Conservation (phyloP, 2,329 filamentous ascomycete genomes). For the Penicillium sp. region DNA sequence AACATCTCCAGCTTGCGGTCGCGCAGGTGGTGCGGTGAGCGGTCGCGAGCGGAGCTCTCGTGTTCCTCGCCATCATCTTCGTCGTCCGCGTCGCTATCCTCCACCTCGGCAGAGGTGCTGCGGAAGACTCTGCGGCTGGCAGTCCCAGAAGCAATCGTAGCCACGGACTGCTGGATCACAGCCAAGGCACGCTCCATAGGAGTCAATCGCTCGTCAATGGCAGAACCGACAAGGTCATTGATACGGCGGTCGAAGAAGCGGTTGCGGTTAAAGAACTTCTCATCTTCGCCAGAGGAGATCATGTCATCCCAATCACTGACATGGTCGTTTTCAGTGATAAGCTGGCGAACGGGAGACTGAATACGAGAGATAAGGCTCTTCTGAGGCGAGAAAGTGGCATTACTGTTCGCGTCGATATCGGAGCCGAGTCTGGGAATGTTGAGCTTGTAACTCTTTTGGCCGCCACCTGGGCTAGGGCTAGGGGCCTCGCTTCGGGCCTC, state of each 20-base stretch:
- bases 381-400: conserved; percentile 59
- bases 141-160: conserved; percentile 57
- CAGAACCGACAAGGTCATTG: conserved; percentile 77
- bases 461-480: conserved; percentile 69
- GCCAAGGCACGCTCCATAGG: conserved; percentile 80
- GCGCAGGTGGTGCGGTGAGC: conserved; percentile 67
- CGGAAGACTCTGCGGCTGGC: conserved; percentile 63
- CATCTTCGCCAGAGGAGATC: conserved; percentile 78
- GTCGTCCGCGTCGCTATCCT: conserved; percentile 89
- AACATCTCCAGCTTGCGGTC: conserved; percentile 85
- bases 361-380: conserved; percentile 61
- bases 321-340: conserved; percentile 63
- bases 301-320: conserved; percentile 91
- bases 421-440: conserved; percentile 44
- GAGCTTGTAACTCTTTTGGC: conserved; percentile 49
- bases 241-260: conserved; percentile 91
- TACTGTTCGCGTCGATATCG: conserved; percentile 40
- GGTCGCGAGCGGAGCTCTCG: conserved; percentile 61
- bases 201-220: conserved; percentile 73
- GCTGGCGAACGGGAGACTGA: conserved; percentile 61
- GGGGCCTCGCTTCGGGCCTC: conserved; percentile 67
- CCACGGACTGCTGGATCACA: conserved; percentile 71
- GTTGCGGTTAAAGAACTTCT: conserved; percentile 77
- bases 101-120: conserved; percentile 68
- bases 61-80: conserved; percentile 74